phyloP scores from a whole-genome alignment of 2,329 filamentous ascomycete genomes.

The Cadophora luteo-olivacea region DNA sequence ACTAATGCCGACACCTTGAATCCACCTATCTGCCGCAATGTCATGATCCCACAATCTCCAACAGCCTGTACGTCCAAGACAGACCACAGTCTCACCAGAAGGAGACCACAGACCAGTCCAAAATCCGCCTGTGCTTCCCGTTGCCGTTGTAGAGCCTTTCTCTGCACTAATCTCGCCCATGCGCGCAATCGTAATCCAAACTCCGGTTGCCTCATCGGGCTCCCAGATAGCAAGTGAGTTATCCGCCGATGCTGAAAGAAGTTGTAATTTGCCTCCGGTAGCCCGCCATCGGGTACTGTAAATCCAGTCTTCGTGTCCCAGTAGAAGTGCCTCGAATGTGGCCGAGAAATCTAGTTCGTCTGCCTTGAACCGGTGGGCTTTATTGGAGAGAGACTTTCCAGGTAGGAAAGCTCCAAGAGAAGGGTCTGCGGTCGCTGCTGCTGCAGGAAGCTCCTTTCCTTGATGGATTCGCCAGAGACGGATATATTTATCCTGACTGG shows the following conservation, averaged over 20 bases:
- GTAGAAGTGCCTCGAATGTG: conserved; percentile 90
- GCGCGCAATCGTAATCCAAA: conserved; percentile 87
- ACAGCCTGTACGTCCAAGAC: conserved; percentile 88
- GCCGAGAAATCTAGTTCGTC: conserved; percentile 71
- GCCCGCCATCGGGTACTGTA: conserved; percentile 70
- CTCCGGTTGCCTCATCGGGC: conserved; percentile 79
- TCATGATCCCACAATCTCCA: conserved; percentile 87
- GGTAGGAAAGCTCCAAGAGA: conserved; percentile 63
- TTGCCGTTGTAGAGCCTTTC: conserved; percentile 95
- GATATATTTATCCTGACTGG: conserved; percentile 97
- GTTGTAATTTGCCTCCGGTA: conserved; percentile 59
- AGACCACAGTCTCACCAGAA: conserved; percentile 74
- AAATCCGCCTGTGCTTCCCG: conserved; percentile 93
- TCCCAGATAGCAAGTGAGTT: conserved; percentile 96
- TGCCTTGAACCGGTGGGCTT: conserved; percentile 77
- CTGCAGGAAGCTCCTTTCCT: conserved; percentile 68
- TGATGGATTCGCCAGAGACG: conserved; percentile 87
- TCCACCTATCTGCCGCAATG: conserved; percentile 69
- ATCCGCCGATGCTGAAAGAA: conserved; percentile 91
- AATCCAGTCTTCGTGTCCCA: conserved; percentile 98
- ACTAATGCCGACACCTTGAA: conserved; percentile 76
- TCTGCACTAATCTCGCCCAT: conserved; percentile 93
- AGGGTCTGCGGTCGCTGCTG: conserved; percentile 62
- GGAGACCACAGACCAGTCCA: conserved; percentile 96
- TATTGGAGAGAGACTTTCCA: conserved; percentile 83